Evolutionary conservation across 345 rosid species (phyloP), one percentile per base, ranked within the genome.

Genomic region (Microcos paniculata): DNA sequence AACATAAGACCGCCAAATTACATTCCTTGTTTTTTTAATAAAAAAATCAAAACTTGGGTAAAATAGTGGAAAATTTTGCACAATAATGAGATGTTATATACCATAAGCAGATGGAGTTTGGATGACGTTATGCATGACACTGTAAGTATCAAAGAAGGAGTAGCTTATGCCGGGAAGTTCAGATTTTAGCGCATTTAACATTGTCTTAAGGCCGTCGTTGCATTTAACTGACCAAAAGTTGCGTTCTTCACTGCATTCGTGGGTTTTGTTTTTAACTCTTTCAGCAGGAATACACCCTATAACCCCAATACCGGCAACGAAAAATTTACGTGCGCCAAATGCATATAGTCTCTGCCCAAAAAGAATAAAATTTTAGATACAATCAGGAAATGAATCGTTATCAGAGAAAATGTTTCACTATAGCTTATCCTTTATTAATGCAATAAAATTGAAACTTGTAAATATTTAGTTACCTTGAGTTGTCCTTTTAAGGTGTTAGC

Each of bases 391-490:
- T 35, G 40, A 7, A 35, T 35, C 6, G 6, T 35, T 35, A 35
- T 35, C n/a, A n/a, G n/a, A n/a, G n/a, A n/a, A n/a, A n/a, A n/a
- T n/a, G n/a, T n/a, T n/a, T n/a, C n/a, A n/a, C n/a, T n/a, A n/a
- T n/a, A n/a, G n/a, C n/a, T n/a, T n/a, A n/a, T n/a, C n/a, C n/a
- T n/a, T n/a, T n/a, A n/a, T n/a, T n/a, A n/a, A n/a, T n/a, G n/a
- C n/a, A n/a, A n/a, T n/a, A n/a, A n/a, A n/a, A 35, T 7, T 35
- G 1, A 35, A 35, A 35, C 6, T 35, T 35, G 40, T 35, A 35
- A 35, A 35, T 28, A 4, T 6, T 48, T 69, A 2, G 19, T 59
- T 84, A 94, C 98, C 98, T 90, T 85, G 4, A 94, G 33, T 4
- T 84, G 92, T 14, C 61, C 85, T 74, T 89, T 84, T 14, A 92